Percentiles rank a stretch among this genome's conserved stretches.
Evolutionary conservation across 176 grass and related monocot species (phyloP).

Genomic region (Guadua angustifolia): DNA sequence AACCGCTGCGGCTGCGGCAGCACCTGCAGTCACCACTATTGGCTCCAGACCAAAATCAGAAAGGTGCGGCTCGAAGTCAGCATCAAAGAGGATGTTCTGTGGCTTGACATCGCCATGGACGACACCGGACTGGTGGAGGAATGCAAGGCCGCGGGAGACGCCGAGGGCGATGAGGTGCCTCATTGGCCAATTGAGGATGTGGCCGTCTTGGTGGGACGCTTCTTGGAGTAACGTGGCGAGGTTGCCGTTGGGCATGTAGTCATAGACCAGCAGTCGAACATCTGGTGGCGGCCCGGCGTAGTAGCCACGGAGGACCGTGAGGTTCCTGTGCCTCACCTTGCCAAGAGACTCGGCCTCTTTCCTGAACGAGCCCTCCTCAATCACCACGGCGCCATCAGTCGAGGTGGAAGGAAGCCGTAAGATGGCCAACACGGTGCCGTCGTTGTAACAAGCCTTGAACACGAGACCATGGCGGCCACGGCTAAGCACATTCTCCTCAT

Average conservation of each 20-base stretch:
- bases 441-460: slow-evolving; percentile 96
- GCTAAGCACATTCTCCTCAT: slow-evolving; percentile 94
- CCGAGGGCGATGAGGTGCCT: slow-evolving; percentile 96
- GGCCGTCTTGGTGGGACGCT: slow-evolving; percentile 95
- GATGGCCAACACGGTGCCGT: slow-evolving; percentile 92
- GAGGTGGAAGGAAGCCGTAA: slow-evolving; percentile 87
- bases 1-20: slow-evolving; percentile 57
- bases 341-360: slow-evolving; percentile 91
- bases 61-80: slow-evolving; percentile 94
- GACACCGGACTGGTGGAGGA: slow-evolving; percentile 85
- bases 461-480: slow-evolving; percentile 91
- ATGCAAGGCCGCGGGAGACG: slow-evolving; percentile 76
- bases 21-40: slow-evolving; percentile 88
- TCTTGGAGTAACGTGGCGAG: slow-evolving; percentile 92
- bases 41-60: slow-evolving; percentile 92
- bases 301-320: slow-evolving; percentile 93
- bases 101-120: slow-evolving; percentile 95
- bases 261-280: slow-evolving; percentile 85
- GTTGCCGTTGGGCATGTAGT: slow-evolving; percentile 99
- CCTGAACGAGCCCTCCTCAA: slow-evolving; percentile 91
- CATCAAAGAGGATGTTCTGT: slow-evolving; percentile 92
- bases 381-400: slow-evolving; percentile 75
- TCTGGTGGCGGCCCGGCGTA: slow-evolving; percentile 94
- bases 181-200: slow-evolving; percentile 99
- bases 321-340: slow-evolving; percentile 96